Base-by-base conservation (phyloP, 2,329 filamentous ascomycete genomes). In the Trichophaea hybrida region DNA sequence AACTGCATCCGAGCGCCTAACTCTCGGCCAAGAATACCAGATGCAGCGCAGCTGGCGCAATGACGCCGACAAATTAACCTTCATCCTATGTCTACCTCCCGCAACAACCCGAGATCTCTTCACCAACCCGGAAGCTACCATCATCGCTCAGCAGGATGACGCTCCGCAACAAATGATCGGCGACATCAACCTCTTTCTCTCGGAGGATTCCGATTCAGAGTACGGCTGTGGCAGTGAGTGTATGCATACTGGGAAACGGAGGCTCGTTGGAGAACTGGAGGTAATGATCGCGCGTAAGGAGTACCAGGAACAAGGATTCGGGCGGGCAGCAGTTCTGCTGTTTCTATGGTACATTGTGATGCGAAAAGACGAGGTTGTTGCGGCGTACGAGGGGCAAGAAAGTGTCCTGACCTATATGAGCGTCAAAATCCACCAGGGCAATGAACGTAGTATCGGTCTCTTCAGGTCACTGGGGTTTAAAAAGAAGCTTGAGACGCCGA, bases 41-140 rank as follows among this genome's bases (percentile, higher is more conserved):
- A 97, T 96, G 83, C 91, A 96, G 72, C 74, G 75, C n/a, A 88
- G 83, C 64, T 97, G 91, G 91, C 83, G 89, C 40, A 75, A 74
- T 17, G 86, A 93, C 46, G 72, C 75, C 32, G 90, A 97, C 73
- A 97, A 97, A 74, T 72, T 97, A 62, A 97, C 91, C 0, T 97
- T 96, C 68, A 95, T 97, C 70, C 73, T 86, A 57, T 95, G 88
- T 69, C 74, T 76, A 7, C 78, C 81, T 0, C 61, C 70, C 0
- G 15, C 35, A 52, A 17, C 31, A n/a, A 35, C 32, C 5, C 44
- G 55, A 6, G 15, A 8, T 15, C 24, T 52, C 13, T 35, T 50
- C 32, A 32, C 52, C 10, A 48, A 58, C 37, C 49, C 57, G 1
- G 40, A 46, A 46, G 24, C 40, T 6, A 13, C 24, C 24, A 67